Conservation (phyloP, 2,329 filamentous ascomycete species). For the Bimuria novae-zelandiae region DNA sequence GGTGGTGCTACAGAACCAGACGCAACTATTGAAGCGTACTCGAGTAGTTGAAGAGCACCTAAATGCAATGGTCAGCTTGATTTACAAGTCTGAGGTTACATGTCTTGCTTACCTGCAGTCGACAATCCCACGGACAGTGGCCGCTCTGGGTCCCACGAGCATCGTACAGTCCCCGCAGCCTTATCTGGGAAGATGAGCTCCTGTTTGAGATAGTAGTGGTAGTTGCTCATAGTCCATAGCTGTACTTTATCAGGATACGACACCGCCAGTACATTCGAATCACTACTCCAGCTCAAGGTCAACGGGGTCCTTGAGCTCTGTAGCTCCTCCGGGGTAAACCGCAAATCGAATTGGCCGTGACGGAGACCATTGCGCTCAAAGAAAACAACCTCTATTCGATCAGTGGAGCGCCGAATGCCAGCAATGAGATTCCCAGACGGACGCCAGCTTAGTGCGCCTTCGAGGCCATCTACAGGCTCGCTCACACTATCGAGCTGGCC, state of each 20-base stretch:
- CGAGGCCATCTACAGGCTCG: constrained; percentile 92
- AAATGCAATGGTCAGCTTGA: neutral
- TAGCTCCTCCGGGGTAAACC: constrained; percentile 64
- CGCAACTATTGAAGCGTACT: constrained; percentile 69
- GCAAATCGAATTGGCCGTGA: constrained; percentile 91
- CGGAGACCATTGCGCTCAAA: constrained; percentile 96
- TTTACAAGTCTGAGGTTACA: neutral
- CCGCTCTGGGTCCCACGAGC: constrained; percentile 83
- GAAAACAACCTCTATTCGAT: constrained; percentile 82
- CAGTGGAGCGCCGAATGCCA: constrained; percentile 73
- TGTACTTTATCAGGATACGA: constrained; percentile 75
- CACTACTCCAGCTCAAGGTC: constrained; percentile 81
- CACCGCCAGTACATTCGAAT: constrained; percentile 91
- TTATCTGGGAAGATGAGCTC: constrained; percentile 60
- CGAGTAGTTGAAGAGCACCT: constrained; percentile 62
- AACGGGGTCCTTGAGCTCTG: constrained; percentile 63
- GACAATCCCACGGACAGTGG: constrained; percentile 68
- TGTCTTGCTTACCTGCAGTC: constrained; percentile 28
- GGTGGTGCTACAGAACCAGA: constrained; percentile 72
- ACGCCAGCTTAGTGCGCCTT: constrained; percentile 85
- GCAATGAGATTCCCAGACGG: constrained; percentile 89
- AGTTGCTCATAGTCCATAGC: constrained; percentile 96
- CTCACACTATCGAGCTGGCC: constrained; percentile 90
- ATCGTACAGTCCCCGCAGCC: constrained; percentile 19
- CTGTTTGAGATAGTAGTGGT: constrained; percentile 97